Evolutionary conservation across 2,329 filamentous ascomycete genomes (phyloP), one percentile per base, ranked within the genome.

Genomic region (Shiraia bambusicola): DNA sequence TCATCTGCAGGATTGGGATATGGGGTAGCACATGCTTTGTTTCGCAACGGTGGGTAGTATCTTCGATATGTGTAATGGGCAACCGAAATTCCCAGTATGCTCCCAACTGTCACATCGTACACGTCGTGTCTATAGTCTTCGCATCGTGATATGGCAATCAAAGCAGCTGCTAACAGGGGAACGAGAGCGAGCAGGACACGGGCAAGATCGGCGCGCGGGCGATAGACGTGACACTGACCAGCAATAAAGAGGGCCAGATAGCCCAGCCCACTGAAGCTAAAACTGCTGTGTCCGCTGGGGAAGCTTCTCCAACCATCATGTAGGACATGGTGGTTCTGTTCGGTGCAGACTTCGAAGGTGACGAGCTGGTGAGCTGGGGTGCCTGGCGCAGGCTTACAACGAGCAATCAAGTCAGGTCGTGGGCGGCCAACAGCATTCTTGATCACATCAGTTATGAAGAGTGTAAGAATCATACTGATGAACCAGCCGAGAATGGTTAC

Each of bases 401-500:
- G 83, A n/a, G 86, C 83, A 29, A 97, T 81, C 26, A 96, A 73
- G 69, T 97, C 92, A 3, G 92, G 92, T 6, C 92, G 81, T 22
- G 90, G 88, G 9, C 88, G 75, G 7, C 88, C 88, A 17, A 92
- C 87, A 8, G 86, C 80, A 63, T 95, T 95, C 71, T 98, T 98
- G 63, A 97, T 78, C 19, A 72, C 63, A 65, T 97, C 91, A 31
- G 93, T 97, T 30, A 97, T 75, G 66, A 96, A 86, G 5, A 82
- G 80, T 0, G 88, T 86, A 35, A 95, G 76, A 54, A 89, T 76
- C 17, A 97, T 70, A 50, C 63, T 67, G 58, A 92, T 88, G 36
- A 84, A 73, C 46, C 96, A 83, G 15, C 89, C 87, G 1, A 98
- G 81, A 37, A 95, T 73, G 0, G 89, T 87, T 50, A 91, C 87